Evolutionary conservation across 148 eudicot genomes (phyloP).

Genomic region (Oxyria digyna): DNA sequence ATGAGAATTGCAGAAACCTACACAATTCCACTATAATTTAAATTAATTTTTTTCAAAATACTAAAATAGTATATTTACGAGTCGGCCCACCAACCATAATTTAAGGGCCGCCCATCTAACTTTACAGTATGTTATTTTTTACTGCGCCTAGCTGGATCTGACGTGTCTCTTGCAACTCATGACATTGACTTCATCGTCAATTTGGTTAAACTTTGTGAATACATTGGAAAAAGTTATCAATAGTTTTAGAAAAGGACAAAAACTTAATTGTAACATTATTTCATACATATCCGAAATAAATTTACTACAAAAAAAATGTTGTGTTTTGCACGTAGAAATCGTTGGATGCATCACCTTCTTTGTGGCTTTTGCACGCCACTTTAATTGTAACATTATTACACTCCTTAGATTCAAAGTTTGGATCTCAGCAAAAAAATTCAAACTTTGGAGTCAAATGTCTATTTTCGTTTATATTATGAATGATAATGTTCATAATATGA

Average conservation of each 20-base stretch:
- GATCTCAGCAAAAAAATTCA: too few species aligned
- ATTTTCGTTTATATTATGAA: too few species aligned
- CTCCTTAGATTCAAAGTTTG: too few species aligned
- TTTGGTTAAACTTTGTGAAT: background rate
- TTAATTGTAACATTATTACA: too few species aligned
- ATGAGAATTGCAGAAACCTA: background rate
- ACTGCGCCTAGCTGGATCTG: background rate
- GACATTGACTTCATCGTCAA: background rate
- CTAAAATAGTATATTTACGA: background rate
- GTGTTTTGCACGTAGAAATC: too few species aligned
- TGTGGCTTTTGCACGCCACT: too few species aligned
- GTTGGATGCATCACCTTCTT: too few species aligned
- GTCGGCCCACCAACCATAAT: conserved; percentile 3
- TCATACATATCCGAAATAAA: background rate
- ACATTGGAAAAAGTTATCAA: too few species aligned
- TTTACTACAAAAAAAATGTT: background rate
- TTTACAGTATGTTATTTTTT: background rate
- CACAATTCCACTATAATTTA: background rate
- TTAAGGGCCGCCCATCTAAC: background rate
- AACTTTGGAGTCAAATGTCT: too few species aligned
- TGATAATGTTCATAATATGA: too few species aligned
- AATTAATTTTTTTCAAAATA: background rate
- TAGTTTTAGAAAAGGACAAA: background rate
- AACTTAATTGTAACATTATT: too few species aligned
- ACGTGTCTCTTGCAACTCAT: background rate